Evolutionary conservation across 768 basidiomycete species (phyloP).

Genomic region (Rhodocollybia butyracea): DNA sequence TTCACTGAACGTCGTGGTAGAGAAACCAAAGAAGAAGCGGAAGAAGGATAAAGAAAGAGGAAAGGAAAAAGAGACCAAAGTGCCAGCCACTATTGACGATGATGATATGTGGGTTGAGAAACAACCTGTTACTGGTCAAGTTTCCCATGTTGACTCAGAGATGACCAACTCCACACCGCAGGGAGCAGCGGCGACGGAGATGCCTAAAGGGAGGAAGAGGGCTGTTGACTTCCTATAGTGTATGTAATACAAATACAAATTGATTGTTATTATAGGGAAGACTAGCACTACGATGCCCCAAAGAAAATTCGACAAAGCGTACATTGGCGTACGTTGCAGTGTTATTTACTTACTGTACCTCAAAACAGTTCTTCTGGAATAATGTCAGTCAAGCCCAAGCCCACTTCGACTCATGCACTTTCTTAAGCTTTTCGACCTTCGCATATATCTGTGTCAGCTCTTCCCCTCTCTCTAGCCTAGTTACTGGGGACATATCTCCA

Average conservation of each 20-base stretch:
- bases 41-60: conserved; percentile 16
- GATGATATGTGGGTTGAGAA: conserved; percentile 73
- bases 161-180: conserved; percentile 8
- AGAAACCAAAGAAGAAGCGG: conserved; percentile 33
- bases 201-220: conserved; percentile 53
- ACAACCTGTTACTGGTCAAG: conserved; percentile 48
- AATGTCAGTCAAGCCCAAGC: conserved; percentile 4
- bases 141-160: conserved; percentile 18
- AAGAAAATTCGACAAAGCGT: too few species aligned
- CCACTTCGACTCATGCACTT: conserved; percentile 3
- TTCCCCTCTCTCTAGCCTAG: neutral
- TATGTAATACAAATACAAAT: too few species aligned
- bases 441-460: conserved; percentile 1
- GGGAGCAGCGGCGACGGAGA: conserved; percentile 15
- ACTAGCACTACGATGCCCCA: too few species aligned
- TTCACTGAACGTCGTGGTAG: conserved; percentile 21
- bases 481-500: neutral
- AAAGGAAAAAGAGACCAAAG: conserved; percentile 24
- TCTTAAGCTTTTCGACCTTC: conserved; percentile 3
- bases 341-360: too few species aligned
- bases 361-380: neutral
- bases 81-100: conserved; percentile 35
- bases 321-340: too few species aligned
- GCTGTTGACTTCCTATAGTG: conserved; percentile 73
- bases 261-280: too few species aligned